These are phyloP conservation scores for Bipolaris oryzae DNA, from an alignment of 2,329 filamentous ascomycete species.

Conservation along the genomic window DNA sequence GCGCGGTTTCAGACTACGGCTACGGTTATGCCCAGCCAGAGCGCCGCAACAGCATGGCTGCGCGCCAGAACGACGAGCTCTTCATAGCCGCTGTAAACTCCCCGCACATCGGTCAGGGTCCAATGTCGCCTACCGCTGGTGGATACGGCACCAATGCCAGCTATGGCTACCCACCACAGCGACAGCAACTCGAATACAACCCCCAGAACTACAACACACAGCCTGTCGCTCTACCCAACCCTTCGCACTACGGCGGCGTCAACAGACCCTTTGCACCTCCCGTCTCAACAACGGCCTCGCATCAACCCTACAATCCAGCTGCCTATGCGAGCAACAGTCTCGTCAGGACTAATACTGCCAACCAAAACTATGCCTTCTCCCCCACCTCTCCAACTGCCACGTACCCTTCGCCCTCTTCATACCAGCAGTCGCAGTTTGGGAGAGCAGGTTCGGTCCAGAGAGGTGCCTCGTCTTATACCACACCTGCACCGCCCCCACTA, in stretches of 20 bases:
- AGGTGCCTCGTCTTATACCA: conserved; percentile 41
- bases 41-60: conserved; percentile 44
- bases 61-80: conserved; percentile 62
- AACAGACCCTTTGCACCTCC: conserved; percentile 44
- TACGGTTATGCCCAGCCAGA: conserved; percentile 43
- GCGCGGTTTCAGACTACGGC: conserved; percentile 50
- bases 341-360: conserved; percentile 39
- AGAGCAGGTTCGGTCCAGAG: conserved; percentile 40
- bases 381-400: conserved; percentile 40
- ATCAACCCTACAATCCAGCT: conserved; percentile 54
- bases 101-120: conserved; percentile 36
- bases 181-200: conserved; percentile 59
- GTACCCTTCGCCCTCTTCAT: conserved; percentile 38
- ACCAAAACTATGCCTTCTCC: conserved; percentile 47
- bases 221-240: conserved; percentile 59
- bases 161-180: conserved; percentile 52
- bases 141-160: conserved; percentile 46
- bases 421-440: conserved; percentile 43
- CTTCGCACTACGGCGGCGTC: conserved; percentile 62
- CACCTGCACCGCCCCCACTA: conserved; percentile 45
- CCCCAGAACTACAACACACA: conserved; percentile 64
- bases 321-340: conserved; percentile 49
- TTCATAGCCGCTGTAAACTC: conserved; percentile 58
- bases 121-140: conserved; percentile 35
- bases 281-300: conserved; percentile 27